Base-by-base conservation (phyloP, 2,329 filamentous ascomycete genomes). In the Cladosporium sp. region DNA sequence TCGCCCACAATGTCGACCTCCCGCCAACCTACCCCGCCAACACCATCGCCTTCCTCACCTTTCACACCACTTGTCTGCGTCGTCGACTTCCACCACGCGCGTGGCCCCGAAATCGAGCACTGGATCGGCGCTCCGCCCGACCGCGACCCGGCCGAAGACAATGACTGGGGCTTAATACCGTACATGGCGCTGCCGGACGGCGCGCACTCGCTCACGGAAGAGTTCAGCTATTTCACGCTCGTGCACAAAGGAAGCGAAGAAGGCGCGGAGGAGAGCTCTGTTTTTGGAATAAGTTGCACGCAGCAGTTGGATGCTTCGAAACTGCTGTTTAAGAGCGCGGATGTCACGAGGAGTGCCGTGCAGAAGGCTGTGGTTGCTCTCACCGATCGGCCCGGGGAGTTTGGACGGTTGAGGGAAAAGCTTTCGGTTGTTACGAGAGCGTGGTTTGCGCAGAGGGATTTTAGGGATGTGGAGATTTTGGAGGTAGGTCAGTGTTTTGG, bases 141-240 rank as follows among this genome's bases (percentile, higher is more conserved):
- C 56, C 80, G 78, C 60, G 92, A 97, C 74, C 91, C 93, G 11
- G 89, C 89, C 3, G 80, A 76, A 92, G 60, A 93, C 76, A 93
- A 95, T 76, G 90, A 94, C 71, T 99, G 94, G 94, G 83, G 87
- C 28, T 75, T 97, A 66, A 80, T 99, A 62, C 92, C 94, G 0
- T 99, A 99, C 74, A 97, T 97, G 90, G 94, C 94, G 25, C 77
- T 99, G 69, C 94, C 90, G 59, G 94, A 99, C 73, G 94, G 94
- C 55, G 94, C 94, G 56, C 94, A 99, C 80, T 87, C 92, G 87
- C 87, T 90, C 20, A 88, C 88, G 59, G 94, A 99, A 76, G 94
- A 97, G 76, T 99, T 97, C 79, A 97, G 92, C 54, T 99, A 99
- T 78, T 99, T 99, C 74, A 97, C 93, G 8, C 85, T 99, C 43